These are phyloP conservation scores for Vicia faba DNA, from an alignment of 306 rosid species.

Conservation along the genomic window DNA sequence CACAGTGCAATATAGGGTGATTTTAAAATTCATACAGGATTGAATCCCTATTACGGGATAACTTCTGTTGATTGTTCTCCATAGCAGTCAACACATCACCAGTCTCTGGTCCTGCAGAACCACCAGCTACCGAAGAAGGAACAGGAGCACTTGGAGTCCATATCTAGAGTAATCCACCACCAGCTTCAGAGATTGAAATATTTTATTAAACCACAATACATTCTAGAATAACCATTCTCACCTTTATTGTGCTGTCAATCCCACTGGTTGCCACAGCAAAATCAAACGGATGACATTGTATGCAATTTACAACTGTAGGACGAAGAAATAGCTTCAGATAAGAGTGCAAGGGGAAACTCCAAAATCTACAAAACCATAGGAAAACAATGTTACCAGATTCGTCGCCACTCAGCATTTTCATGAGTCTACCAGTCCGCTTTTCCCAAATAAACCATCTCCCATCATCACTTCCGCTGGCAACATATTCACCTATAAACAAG, in stretches of 20 bases:
- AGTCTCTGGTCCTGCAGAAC: constrained; percentile 72
- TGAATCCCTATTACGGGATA: constrained; percentile 67
- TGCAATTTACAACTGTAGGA: constrained; percentile 83
- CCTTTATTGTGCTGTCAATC: constrained; percentile 94
- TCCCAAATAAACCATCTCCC: constrained; percentile 99
- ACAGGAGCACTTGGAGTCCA: constrained; percentile 87
- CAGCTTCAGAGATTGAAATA: constrained; percentile 38
- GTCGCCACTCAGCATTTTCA: constrained; percentile 88
- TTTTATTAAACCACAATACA: constrained; percentile 29
- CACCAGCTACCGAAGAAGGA: constrained; percentile 79
- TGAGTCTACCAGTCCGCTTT: constrained; percentile 84
- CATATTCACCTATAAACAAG: constrained; percentile 69
- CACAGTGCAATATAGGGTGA: constrained; percentile 17
- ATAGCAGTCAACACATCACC: constrained; percentile 65
- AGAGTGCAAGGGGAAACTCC: constrained; percentile 13
- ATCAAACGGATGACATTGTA: constrained; percentile 91
- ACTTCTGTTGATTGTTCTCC: constrained; percentile 75
- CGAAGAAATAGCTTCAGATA: constrained; percentile 36
- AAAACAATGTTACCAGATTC: constrained; percentile 63
- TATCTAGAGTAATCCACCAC: constrained; percentile 54
- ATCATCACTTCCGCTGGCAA: constrained; percentile 99
- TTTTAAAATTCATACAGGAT: constrained; percentile 64
- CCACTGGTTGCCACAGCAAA: constrained; percentile 97
- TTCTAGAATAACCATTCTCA: constrained; percentile 37
- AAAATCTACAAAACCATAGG: constrained; percentile 23